Conservation (phyloP, 169 alveolate species). For the Plasmodium sp. region DNA sequence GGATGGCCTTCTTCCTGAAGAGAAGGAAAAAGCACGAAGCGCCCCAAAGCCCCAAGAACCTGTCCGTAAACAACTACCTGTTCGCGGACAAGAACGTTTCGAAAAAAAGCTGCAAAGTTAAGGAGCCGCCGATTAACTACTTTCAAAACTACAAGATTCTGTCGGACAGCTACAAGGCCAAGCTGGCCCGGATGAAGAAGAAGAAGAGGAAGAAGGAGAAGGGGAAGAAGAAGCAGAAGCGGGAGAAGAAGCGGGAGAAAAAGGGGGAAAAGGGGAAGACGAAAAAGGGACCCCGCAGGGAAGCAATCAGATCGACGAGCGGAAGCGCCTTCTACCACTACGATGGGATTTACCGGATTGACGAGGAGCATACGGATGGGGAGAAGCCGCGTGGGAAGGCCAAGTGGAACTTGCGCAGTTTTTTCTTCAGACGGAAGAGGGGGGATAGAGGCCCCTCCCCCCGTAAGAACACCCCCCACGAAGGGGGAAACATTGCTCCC, state of each 20-base stretch:
- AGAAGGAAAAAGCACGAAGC: background rate
- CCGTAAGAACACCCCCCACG: background rate
- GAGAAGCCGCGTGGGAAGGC: background rate
- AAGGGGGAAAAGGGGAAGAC: background rate
- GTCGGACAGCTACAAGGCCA: background rate
- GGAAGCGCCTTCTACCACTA: background rate
- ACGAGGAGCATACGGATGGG: background rate
- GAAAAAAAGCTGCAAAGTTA: background rate
- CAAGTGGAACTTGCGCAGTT: background rate
- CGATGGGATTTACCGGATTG: background rate
- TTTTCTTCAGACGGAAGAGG: background rate
- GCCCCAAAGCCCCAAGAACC: background rate
- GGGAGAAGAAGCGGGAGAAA: background rate
- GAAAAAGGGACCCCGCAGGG: background rate
- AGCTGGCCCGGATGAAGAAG: background rate
- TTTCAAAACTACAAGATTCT: constrained; percentile 1
- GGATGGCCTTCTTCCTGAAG: background rate
- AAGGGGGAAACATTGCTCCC: background rate
- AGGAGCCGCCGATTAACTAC: background rate
- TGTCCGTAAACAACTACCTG: background rate
- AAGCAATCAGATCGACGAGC: background rate
- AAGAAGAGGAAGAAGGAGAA: background rate
- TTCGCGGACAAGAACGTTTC: background rate
- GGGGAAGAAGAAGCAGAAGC: background rate
- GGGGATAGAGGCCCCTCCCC: background rate